Evolutionary conservation across 2,329 filamentous ascomycete species (phyloP).

Genomic region (Hymenoscyphus salicellus): DNA sequence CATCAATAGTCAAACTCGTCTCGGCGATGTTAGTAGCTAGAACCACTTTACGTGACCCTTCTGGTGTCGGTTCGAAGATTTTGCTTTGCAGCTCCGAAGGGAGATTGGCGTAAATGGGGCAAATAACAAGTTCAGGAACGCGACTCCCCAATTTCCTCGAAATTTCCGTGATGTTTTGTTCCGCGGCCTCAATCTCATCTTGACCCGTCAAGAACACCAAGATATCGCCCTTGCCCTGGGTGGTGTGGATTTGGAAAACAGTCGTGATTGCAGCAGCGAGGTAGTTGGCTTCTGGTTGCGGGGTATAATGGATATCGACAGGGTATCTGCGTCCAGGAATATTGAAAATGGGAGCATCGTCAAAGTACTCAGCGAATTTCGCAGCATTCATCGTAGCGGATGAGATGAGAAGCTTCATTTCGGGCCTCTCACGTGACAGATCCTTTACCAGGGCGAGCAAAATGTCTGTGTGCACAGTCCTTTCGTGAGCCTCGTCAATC

Average conservation of each 20-base stretch:
- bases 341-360: constrained; percentile 89
- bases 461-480: constrained; percentile 88
- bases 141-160: constrained; percentile 80
- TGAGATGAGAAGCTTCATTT: constrained; percentile 86
- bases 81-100: constrained; percentile 87
- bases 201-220: constrained; percentile 93
- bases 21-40: constrained; percentile 96
- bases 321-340: constrained; percentile 86
- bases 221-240: constrained; percentile 81
- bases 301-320: constrained; percentile 88
- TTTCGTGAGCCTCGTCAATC: constrained; percentile 96
- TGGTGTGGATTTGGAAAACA: constrained; percentile 90
- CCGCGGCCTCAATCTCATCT: constrained; percentile 89
- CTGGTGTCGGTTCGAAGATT: constrained; percentile 91
- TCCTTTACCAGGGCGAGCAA: constrained; percentile 86
- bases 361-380: constrained; percentile 89
- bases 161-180: constrained; percentile 80
- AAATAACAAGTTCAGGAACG: constrained; percentile 82
- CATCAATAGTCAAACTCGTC: constrained; percentile 91
- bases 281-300: constrained; percentile 90
- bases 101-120: constrained; percentile 91
- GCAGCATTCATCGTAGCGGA: constrained; percentile 93
- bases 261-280: constrained; percentile 88
- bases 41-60: constrained; percentile 83
- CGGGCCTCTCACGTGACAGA: constrained; percentile 74